Conservation (phyloP, 2,329 filamentous ascomycete species). For the Phoma sp. region DNA sequence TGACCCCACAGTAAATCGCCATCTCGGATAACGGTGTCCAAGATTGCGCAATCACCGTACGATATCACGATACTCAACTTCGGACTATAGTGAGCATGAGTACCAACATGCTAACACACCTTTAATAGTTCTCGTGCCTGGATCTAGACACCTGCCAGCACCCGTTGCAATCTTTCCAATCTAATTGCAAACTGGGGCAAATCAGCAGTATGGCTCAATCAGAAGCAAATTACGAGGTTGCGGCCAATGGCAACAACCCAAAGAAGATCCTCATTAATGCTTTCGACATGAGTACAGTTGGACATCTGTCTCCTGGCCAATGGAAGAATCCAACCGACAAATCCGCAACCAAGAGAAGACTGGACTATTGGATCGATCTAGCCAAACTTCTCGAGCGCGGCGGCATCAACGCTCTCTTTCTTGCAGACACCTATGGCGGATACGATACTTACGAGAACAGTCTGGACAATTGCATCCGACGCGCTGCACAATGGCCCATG, state of each 20-base stretch:
- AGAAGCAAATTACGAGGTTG: slow-evolving; percentile 9
- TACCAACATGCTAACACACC: background rate
- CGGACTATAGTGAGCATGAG: background rate
- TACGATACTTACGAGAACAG: slow-evolving; percentile 68
- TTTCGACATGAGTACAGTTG: slow-evolving; percentile 70
- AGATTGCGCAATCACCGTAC: slow-evolving; percentile 27
- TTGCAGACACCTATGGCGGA: slow-evolving; percentile 70
- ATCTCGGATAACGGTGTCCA: slow-evolving; percentile 16
- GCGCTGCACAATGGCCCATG: slow-evolving; percentile 69
- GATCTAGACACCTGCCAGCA: too few relatives aligned
- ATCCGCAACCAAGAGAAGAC: slow-evolving; percentile 64
- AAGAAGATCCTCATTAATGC: slow-evolving; percentile 68
- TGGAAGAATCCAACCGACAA: slow-evolving; percentile 71
- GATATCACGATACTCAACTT: slow-evolving; percentile 22
- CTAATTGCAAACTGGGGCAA: background rate
- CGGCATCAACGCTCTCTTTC: slow-evolving; percentile 68
- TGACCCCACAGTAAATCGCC: slow-evolving; percentile 10
- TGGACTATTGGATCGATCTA: slow-evolving; percentile 69
- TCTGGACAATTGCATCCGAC: slow-evolving; percentile 65
- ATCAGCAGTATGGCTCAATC: slow-evolving; percentile 20
- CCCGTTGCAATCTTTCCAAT: background rate
- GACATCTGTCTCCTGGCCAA: slow-evolving; percentile 69
- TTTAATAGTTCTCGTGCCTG: too few relatives aligned
- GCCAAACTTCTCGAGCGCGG: slow-evolving; percentile 67
- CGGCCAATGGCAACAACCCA: background rate